Percentiles rank a stretch among this genome's conserved stretches.
phyloP scores from a whole-genome alignment of 768 basidiomycete species.

The Leccinum uliginosum region DNA sequence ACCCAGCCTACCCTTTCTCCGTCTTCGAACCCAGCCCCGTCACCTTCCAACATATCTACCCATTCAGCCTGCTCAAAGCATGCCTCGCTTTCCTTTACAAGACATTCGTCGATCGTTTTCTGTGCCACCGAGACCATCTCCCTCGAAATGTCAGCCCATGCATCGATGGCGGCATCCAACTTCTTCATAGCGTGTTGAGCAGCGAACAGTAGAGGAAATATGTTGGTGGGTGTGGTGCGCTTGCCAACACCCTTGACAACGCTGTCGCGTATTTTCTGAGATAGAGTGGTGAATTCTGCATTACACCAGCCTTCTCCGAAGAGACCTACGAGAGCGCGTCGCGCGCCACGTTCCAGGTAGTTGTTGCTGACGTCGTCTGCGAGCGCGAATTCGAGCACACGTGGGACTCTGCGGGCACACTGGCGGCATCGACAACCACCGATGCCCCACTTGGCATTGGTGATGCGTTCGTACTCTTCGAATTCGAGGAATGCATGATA shows the following conservation, averaged over 20 bases:
- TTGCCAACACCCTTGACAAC: conserved; percentile 73
- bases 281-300: conserved; percentile 69
- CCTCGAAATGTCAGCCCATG: conserved; percentile 34
- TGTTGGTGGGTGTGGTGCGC: conserved; percentile 60
- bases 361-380: conserved; percentile 73
- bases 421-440: conserved; percentile 83
- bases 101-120: conserved; percentile 55
- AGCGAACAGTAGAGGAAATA: conserved; percentile 65
- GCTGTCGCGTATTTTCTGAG: conserved; percentile 58
- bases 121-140: conserved; percentile 67
- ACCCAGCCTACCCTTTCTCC: conserved; percentile 74
- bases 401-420: conserved; percentile 74
- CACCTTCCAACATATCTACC: conserved; percentile 67
- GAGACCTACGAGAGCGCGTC: conserved; percentile 72
- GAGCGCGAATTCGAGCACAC: conserved; percentile 79
- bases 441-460: conserved; percentile 73
- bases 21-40: conserved; percentile 74
- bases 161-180: conserved; percentile 53
- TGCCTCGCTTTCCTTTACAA: conserved; percentile 54
- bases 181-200: conserved; percentile 58
- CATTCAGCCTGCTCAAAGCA: conserved; percentile 72
- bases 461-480: conserved; percentile 71
- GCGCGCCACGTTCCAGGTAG: conserved; percentile 64
- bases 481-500: conserved; percentile 82
- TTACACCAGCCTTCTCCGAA: conserved; percentile 91